phyloP scores from a whole-genome alignment of 805 yeast genomes.

The Candida ascalaphidarum region DNA sequence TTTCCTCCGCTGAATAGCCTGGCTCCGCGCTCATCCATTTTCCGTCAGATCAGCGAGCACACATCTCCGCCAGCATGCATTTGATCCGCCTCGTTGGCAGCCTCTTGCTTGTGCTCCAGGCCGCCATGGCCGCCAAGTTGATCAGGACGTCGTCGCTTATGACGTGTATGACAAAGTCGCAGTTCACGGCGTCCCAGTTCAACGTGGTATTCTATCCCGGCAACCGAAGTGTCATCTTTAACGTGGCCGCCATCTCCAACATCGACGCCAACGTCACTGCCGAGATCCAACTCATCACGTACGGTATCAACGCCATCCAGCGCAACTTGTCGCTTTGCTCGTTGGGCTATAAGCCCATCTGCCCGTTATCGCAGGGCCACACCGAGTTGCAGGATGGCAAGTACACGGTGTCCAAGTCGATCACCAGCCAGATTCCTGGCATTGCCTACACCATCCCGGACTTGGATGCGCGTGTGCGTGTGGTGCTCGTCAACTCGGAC shows the following conservation, averaged over 20 bases:
- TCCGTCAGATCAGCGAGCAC: too few species aligned
- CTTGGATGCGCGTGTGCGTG: slow-evolving; percentile 83
- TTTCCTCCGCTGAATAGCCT: too few species aligned
- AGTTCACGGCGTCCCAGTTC: slow-evolving; percentile 75
- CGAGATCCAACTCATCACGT: slow-evolving; percentile 57
- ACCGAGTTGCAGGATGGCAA: slow-evolving; percentile 58
- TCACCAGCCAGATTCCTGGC: slow-evolving; percentile 56
- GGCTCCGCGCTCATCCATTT: too few species aligned
- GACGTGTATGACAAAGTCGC: slow-evolving; percentile 89
- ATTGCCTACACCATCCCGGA: slow-evolving; percentile 90
- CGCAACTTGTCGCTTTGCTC: slow-evolving; percentile 57
- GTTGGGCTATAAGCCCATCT: slow-evolving; percentile 37
- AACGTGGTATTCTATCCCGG: slow-evolving; percentile 67
- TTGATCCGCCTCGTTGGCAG: neutral
- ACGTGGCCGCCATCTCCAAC: slow-evolving; percentile 71
- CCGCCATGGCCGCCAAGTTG: slow-evolving; percentile 11
- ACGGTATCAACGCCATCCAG: slow-evolving; percentile 63
- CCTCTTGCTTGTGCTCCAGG: slow-evolving; percentile 2
- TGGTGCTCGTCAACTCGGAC: slow-evolving; percentile 41
- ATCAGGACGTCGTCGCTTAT: slow-evolving; percentile 61
- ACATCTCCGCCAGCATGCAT: too few species aligned
- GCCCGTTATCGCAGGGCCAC: slow-evolving; percentile 87
- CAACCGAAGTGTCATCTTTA: slow-evolving; percentile 53
- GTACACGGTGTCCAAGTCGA: slow-evolving; percentile 31
- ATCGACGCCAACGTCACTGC: slow-evolving; percentile 62